Evolutionary conservation across 805 yeast genomes (phyloP), one percentile per base, ranked within the genome.

Genomic region (Cyberlindnera sargentensis): DNA sequence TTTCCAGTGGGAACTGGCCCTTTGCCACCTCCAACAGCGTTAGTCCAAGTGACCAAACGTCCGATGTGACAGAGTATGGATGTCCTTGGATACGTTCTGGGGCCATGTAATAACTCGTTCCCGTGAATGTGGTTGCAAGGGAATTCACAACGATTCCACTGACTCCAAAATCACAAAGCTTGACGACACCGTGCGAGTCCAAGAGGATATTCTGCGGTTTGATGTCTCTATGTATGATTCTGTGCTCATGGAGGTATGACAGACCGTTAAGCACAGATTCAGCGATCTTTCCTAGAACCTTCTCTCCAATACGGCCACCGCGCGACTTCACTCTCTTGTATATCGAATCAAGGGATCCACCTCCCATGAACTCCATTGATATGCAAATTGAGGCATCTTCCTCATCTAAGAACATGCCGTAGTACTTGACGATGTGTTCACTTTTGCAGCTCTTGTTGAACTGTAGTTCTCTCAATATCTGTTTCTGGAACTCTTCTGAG

Each of bases 281-380:
- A 3, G 97, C 93, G 20, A 93, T 78, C 58, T 86, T 84, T 1
- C 97, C 98, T 47, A 93, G 65, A 0, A 91, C 96, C 56, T 85
- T 86, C 60, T 93, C 99, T 47, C 96, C 90, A 32, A 93, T 84
- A 46, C 97, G 70, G 35, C 95, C 95, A 20, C 89, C 88, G 43
- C 85, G 69, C 34, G 71, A 67, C 39, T 80, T 73, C 37, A 89
- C 84, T 44, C 79, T 75, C 55, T 83, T 82, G 66, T 91, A 89
- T n/a, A 91, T 80, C 2, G 96, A 88, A 57, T 93, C 97, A 47
- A 93, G 65, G 4, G 96, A 87, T 36, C 79, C 76, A 2, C 97
- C 98, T 26, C 89, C 96, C 89, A 95, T 93, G 62, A 78, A 93
- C 63, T 93, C 99, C 98, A 93, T 93, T 39, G 96, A 88, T 28